These are phyloP conservation scores for Paramecium sonneborni DNA, from an alignment of 73 alveolate genomes.

Conservation along the genomic window DNA sequence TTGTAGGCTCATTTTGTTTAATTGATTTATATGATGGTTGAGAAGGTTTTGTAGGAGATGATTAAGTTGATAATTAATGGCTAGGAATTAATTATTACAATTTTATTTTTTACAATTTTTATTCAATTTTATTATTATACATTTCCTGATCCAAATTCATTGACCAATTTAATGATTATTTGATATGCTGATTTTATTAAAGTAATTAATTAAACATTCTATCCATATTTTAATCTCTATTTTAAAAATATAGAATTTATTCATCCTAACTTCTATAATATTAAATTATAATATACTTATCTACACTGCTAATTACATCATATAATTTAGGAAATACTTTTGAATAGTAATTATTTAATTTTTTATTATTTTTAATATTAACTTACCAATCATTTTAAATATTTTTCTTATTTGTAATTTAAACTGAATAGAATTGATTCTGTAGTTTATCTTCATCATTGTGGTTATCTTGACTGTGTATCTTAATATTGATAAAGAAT, in stretches of 20 bases:
- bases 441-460: neutral
- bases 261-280: neutral
- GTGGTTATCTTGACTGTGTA: slow-evolving; percentile 21
- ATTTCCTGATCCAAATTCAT: neutral
- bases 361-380: neutral
- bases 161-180: slow-evolving; percentile 32
- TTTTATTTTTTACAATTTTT: neutral
- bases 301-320: neutral
- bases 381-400: slow-evolving; percentile 12
- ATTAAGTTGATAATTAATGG: neutral
- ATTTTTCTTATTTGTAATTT: slow-evolving; percentile 6
- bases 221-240: slow-evolving; percentile 4
- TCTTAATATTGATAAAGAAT: neutral
- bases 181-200: neutral
- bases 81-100: neutral
- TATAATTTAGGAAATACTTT: neutral
- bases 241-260: neutral
- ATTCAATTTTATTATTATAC: neutral
- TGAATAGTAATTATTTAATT: neutral
- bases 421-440: neutral
- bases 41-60: slow-evolving; percentile 9
- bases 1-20: neutral
- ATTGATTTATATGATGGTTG: neutral
- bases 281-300: neutral
- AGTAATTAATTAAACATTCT: neutral